A percentile compares a stretch with the other conserved stretches of the same genome.
These are phyloP conservation scores for Aspergillus ustus DNA, from an alignment of 2,329 filamentous ascomycete species.

Conservation along the genomic window DNA sequence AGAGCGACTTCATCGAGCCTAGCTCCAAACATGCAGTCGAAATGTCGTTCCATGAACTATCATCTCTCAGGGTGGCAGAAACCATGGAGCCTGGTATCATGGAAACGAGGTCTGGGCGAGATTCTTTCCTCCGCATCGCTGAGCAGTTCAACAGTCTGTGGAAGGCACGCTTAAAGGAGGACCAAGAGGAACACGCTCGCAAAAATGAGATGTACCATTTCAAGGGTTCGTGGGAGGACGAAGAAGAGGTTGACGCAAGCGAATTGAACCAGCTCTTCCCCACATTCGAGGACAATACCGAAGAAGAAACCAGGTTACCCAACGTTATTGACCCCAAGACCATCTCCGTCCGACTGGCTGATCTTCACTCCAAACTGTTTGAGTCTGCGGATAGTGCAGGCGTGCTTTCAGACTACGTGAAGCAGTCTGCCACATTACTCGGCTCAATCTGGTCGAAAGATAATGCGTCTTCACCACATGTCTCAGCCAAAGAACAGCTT, in stretches of 20 bases:
- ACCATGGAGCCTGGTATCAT: slow-evolving; percentile 39
- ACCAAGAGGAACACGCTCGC: slow-evolving; percentile 74
- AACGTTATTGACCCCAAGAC: slow-evolving; percentile 52
- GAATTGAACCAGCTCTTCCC: slow-evolving; percentile 85
- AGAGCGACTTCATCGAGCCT: neutral
- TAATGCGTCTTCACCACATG: slow-evolving; percentile 28
- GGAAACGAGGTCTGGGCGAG: slow-evolving; percentile 51
- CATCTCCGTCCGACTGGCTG: slow-evolving; percentile 65
- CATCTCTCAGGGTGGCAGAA: slow-evolving; percentile 39
- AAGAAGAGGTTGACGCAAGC: slow-evolving; percentile 73
- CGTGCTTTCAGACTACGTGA: slow-evolving; percentile 40
- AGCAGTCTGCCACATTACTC: slow-evolving; percentile 39
- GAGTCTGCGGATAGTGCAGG: slow-evolving; percentile 32
- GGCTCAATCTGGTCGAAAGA: slow-evolving; percentile 38
- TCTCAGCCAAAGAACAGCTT: slow-evolving; percentile 60
- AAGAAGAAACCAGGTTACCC: slow-evolving; percentile 38
- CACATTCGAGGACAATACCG: slow-evolving; percentile 65
- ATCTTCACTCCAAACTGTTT: slow-evolving; percentile 59
- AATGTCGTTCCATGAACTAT: slow-evolving; percentile 43
- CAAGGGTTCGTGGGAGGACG: slow-evolving; percentile 74
- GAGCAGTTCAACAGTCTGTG: slow-evolving; percentile 78
- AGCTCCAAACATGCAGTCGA: slow-evolving; percentile 37
- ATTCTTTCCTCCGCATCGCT: slow-evolving; percentile 68
- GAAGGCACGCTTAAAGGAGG: slow-evolving; percentile 74
- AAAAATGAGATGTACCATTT: slow-evolving; percentile 83